Evolutionary conservation across 768 basidiomycete genomes (phyloP).

Genomic region (Tremella yokohamensis): DNA sequence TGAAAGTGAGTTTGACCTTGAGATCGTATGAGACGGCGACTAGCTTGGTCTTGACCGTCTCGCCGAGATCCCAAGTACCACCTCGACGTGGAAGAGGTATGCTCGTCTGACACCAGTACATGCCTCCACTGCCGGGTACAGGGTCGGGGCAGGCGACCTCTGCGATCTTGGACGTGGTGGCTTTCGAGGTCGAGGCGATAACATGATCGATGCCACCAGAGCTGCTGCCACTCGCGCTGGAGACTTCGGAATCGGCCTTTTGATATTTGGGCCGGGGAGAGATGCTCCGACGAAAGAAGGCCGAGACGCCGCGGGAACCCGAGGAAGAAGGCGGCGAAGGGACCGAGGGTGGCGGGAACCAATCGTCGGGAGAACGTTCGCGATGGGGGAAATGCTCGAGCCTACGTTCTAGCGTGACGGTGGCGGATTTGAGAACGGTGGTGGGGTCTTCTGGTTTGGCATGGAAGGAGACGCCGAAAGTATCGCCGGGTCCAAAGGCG

Average conservation of each 20-base stretch:
- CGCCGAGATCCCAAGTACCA: constrained; percentile 40
- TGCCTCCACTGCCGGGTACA: constrained; percentile 19
- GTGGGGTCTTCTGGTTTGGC: constrained; percentile 29
- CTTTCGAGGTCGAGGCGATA: constrained; percentile 1
- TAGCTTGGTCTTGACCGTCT: constrained; percentile 29
- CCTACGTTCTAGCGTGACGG: constrained; percentile 28
- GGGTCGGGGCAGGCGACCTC: constrained; percentile 20
- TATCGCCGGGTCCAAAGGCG: constrained; percentile 38
- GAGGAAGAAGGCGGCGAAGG: constrained; percentile 12
- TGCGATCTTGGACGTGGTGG: constrained; percentile 13
- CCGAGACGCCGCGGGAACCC: constrained; percentile 4
- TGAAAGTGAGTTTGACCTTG: constrained; percentile 22
- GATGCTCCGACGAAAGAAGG: constrained; percentile 20
- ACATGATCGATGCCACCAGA: background rate
- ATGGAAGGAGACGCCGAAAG: constrained; percentile 24
- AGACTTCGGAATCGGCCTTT: constrained; percentile 7
- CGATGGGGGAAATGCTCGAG: constrained; percentile 12
- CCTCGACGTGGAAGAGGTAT: constrained; percentile 25
- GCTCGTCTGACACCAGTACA: constrained; percentile 20
- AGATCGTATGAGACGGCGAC: constrained; percentile 26
- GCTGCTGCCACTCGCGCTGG: background rate
- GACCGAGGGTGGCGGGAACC: constrained; percentile 4
- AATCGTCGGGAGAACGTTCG: background rate
- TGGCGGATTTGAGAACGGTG: constrained; percentile 24
- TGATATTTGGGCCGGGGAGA: constrained; percentile 19